Evolutionary conservation across 148 eudicot genomes (phyloP).

Genomic region (Rhododendron vialii): DNA sequence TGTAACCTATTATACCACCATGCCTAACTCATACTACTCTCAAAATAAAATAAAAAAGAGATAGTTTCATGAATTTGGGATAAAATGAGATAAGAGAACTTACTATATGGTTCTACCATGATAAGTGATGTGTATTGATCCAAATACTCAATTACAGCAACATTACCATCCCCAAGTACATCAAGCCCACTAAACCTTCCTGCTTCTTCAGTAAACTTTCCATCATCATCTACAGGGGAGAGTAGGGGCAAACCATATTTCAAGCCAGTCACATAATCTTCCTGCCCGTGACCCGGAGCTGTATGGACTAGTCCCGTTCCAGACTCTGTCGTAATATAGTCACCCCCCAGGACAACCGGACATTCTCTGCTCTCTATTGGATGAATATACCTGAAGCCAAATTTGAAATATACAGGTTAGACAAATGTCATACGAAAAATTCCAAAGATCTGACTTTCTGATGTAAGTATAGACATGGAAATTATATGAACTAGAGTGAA

Average conservation of each 20-base stretch:
- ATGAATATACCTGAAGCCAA: slow-evolving; percentile 60
- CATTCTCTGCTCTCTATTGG: slow-evolving; percentile 78
- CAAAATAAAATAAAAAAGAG: background rate
- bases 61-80: background rate
- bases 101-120: slow-evolving; percentile 86
- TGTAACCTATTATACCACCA: background rate
- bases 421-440: background rate
- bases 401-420: slow-evolving; percentile 3
- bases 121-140: slow-evolving; percentile 66
- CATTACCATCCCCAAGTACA: slow-evolving; percentile 85
- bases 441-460: background rate
- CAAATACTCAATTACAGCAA: slow-evolving; percentile 71
- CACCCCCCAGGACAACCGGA: slow-evolving; percentile 90
- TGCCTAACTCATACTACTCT: background rate
- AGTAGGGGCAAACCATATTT: slow-evolving; percentile 77
- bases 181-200: slow-evolving; percentile 81
- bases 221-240: slow-evolving; percentile 96
- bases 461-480: background rate
- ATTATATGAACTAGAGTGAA: background rate
- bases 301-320: slow-evolving; percentile 99
- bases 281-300: slow-evolving; percentile 99
- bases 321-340: slow-evolving; percentile 98
- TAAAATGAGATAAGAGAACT: slow-evolving; percentile 24
- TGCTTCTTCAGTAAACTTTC: slow-evolving; percentile 90
- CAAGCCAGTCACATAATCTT: slow-evolving; percentile 90